Conservation (phyloP, 768 basidiomycete genomes). For the Termitomyces sp. region DNA sequence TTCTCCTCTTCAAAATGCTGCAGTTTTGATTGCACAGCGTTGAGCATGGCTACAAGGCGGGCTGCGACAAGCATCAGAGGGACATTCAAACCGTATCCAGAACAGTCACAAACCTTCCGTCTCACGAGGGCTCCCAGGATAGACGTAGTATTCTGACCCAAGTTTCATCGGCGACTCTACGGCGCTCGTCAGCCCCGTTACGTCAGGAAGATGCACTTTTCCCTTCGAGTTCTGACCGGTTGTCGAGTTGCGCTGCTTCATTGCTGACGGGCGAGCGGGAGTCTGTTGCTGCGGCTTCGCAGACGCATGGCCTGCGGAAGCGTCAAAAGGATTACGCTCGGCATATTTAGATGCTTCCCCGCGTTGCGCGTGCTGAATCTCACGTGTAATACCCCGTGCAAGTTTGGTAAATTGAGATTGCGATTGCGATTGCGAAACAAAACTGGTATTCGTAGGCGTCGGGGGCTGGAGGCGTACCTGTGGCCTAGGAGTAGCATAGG, state of each 20-base stretch:
- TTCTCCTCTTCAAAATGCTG: constrained; percentile 78
- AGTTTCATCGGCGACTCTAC: constrained; percentile 67
- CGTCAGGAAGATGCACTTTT: constrained; percentile 66
- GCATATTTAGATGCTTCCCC: constrained; percentile 7
- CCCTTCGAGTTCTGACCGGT: constrained; percentile 18
- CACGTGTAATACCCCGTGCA: constrained; percentile 49
- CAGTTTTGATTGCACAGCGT: constrained; percentile 60
- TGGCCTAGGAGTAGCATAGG: constrained; percentile 29
- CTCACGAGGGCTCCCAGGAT: constrained; percentile 47
- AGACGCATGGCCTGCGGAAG: constrained; percentile 16
- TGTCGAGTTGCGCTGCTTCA: constrained; percentile 14
- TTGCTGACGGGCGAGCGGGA: constrained; percentile 8
- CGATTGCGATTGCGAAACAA: constrained; percentile 3
- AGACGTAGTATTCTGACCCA: constrained; percentile 43
- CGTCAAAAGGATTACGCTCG: constrained; percentile 32
- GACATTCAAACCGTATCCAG: not conserved
- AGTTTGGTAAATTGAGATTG: constrained; percentile 51
- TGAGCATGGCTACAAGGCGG: constrained; percentile 56
- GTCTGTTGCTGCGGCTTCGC: constrained; percentile 21
- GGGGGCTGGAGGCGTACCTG: constrained; percentile 53
- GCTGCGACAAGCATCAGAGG: constrained; percentile 27
- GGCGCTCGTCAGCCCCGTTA: constrained; percentile 78
- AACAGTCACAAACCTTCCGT: constrained; percentile 49
- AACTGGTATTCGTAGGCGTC: constrained; percentile 49
- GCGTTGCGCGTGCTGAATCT: constrained; percentile 33